Evolutionary conservation across 495 filamentous ascomycete genomes (phyloP), one percentile per base, ranked within the genome.

Genomic region (Hypoxylon lienhwacheense): DNA sequence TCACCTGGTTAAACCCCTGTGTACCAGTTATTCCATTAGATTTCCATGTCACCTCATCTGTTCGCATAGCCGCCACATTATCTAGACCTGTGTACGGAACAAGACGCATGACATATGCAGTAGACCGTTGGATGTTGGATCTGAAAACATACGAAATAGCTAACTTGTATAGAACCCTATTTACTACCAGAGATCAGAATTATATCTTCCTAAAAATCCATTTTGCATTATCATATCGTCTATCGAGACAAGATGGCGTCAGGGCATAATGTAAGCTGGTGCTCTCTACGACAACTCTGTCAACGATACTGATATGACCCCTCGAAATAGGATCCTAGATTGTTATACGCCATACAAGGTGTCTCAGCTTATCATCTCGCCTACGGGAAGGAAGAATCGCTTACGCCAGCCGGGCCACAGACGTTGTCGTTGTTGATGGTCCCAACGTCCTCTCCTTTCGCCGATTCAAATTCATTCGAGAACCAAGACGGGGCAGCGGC

Each of bases 401-500:
- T 97, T 63, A 95, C 87, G 20, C 85, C 87, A 8, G 88, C 89
- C 1, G 90, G 90, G 5, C 84, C 90, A 19, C 90, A 96, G 70
- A 95, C 90, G 0, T 77, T 97, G 28, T 95, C 90, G 5, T 75
- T 97, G 47, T 70, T 97, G 56, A 97, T 97, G 91, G 91, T 97
- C 19, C 91, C 91, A 11, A 96, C 90, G 1, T 83, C 81, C 14
- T 85, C 88, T 12, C 77, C 84, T 11, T 85, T 86, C 47, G 77
- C 87, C 49, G 85, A 85, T 47, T 74, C 83, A 6, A 72, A 74
- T 25, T 45, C 41, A 6, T 73, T 81, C 29, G 76, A 78, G 29
- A 72, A 77, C 12, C 76, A 82, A 43, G 77, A 78, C 52, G 76
- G 76, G 29, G 75, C 76, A 14, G 80, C 84, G 1, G 89, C 95